phyloP scores from a whole-genome alignment of 306 rosid genomes.

The Betula pendula region DNA sequence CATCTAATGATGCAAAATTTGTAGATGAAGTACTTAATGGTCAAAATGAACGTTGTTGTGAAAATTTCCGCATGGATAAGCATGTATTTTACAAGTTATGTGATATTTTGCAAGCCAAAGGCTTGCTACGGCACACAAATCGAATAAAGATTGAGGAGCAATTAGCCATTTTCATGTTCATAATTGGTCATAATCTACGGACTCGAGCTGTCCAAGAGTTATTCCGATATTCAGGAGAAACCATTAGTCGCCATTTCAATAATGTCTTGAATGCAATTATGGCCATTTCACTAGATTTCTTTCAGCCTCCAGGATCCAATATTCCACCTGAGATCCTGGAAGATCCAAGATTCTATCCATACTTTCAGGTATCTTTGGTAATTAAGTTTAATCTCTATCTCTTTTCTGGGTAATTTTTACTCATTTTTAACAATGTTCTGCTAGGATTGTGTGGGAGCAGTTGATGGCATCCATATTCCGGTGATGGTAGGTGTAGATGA shows the following conservation, averaged over 20 bases:
- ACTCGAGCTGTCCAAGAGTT: conserved; percentile 89
- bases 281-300: conserved; percentile 74
- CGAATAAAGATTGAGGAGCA: conserved; percentile 94
- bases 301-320: conserved; percentile 61
- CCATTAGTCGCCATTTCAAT: conserved; percentile 90
- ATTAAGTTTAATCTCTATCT: conserved; percentile 23
- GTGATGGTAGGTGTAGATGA: conserved; percentile 92
- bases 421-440: conserved; percentile 18
- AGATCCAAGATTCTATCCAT: conserved; percentile 82
- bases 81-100: conserved; percentile 76
- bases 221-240: conserved; percentile 87
- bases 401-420: conserved; percentile 20
- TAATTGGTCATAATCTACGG: conserved; percentile 80
- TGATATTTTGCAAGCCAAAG: conserved; percentile 80
- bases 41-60: conserved; percentile 62
- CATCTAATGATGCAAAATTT: conserved; percentile 64
- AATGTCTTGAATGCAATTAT: conserved; percentile 79
- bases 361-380: conserved; percentile 62
- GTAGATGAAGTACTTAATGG: conserved; percentile 84
- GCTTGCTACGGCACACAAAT: conserved; percentile 81
- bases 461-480: conserved; percentile 76
- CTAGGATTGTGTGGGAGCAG: conserved; percentile 87
- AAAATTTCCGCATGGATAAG: conserved; percentile 87
- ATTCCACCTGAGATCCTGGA: conserved; percentile 54
- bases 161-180: conserved; percentile 85